phyloP scores from a whole-genome alignment of 2,329 filamentous ascomycete genomes.

The Cladosporium oxysporum region DNA sequence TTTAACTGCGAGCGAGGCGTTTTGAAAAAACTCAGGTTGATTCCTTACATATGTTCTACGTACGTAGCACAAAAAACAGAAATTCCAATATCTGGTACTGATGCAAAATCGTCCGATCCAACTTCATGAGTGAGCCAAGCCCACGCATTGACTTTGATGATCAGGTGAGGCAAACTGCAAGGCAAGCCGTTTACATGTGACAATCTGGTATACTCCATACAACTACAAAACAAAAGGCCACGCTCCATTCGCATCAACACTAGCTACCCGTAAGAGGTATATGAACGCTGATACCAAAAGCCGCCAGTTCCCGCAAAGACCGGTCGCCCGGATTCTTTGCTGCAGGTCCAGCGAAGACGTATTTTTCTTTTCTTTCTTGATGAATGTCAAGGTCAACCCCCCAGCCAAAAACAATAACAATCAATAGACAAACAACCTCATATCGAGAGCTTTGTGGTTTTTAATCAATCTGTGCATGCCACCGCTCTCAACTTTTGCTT shows the following conservation, averaged over 20 bases:
- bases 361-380: background rate
- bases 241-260: too few species aligned
- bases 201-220: background rate
- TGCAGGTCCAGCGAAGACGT: background rate
- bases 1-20: background rate
- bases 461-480: conserved; percentile 17
- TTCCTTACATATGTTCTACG: too few species aligned
- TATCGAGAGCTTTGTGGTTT: background rate
- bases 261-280: background rate
- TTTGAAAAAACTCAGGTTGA: background rate
- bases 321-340: background rate
- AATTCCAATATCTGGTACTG: background rate
- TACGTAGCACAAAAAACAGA: background rate
- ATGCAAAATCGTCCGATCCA: too few species aligned
- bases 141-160: too few species aligned
- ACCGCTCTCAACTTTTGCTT: background rate
- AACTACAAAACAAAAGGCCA: background rate
- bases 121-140: too few species aligned
- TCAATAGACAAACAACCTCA: background rate
- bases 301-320: background rate
- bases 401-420: background rate
- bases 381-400: background rate
- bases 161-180: too few species aligned
- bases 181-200: background rate
- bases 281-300: background rate